phyloP scores from a whole-genome alignment of 108 stramenopile genomes.

The Cyclotella kingstonii region DNA sequence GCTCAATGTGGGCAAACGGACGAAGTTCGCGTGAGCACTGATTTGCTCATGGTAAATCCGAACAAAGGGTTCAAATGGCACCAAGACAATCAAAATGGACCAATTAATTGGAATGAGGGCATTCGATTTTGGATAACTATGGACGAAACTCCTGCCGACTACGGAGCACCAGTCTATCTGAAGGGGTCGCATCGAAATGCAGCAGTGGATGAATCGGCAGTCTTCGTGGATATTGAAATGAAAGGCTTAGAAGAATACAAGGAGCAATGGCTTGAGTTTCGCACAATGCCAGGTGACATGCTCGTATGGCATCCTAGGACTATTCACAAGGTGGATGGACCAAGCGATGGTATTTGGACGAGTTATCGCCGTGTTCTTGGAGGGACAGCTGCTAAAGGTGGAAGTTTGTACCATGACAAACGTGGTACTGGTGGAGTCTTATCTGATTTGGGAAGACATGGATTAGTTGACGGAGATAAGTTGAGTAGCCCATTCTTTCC shows the following conservation, averaged over 20 bases:
- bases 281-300: constrained; percentile 90
- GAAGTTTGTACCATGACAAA: constrained; percentile 77
- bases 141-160: constrained; percentile 89
- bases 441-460: constrained; percentile 84
- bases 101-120: constrained; percentile 83
- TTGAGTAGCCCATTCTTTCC: constrained; percentile 83
- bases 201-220: constrained; percentile 71
- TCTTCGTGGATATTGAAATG: constrained; percentile 88
- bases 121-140: constrained; percentile 93
- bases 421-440: constrained; percentile 83
- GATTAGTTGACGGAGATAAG: constrained; percentile 63
- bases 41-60: constrained; percentile 93
- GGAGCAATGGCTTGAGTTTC: constrained; percentile 63
- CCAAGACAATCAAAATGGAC: constrained; percentile 94
- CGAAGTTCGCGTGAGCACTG: constrained; percentile 84
- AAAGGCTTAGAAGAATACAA: constrained; percentile 78
- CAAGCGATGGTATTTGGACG: constrained; percentile 87
- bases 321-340: constrained; percentile 93
- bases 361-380: constrained; percentile 84
- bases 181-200: constrained; percentile 82
- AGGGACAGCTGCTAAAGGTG: constrained; percentile 81
- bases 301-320: constrained; percentile 91
- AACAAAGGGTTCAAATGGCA: constrained; percentile 97
- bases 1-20: constrained; percentile 81
- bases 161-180: constrained; percentile 92